Conservation (phyloP, 345 rosid species). For the Sisymbrium altissimum region DNA sequence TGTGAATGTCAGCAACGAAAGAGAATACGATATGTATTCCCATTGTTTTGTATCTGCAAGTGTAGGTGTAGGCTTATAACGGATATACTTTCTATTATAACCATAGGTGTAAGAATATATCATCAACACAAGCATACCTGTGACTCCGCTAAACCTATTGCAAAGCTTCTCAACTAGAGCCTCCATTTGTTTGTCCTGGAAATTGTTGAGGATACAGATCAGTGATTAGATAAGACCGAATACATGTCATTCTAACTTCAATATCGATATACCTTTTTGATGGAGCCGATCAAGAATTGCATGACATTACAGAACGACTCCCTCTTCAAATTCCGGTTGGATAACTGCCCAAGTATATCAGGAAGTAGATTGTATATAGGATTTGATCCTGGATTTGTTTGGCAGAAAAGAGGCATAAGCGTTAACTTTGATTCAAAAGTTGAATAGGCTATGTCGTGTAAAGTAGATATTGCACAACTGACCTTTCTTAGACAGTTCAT, state of each 20-base stretch:
- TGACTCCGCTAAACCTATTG: conserved; percentile 88
- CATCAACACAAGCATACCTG: conserved; percentile 49
- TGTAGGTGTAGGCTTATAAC: conserved; percentile 17
- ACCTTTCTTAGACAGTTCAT: conserved; percentile 97
- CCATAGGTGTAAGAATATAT: not conserved
- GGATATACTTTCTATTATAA: conserved; percentile 3
- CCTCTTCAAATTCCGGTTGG: conserved; percentile 67
- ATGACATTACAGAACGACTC: conserved; percentile 85
- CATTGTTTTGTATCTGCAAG: conserved; percentile 81
- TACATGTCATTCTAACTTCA: conserved; percentile 17
- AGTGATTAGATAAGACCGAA: conserved; percentile 8
- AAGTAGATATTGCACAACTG: conserved; percentile 6
- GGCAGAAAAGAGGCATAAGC: conserved; percentile 4
- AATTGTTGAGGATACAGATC: conserved; percentile 2
- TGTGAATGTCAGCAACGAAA: conserved; percentile 85
- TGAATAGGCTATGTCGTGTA: not conserved
- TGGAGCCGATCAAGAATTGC: conserved; percentile 95
- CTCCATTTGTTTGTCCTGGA: conserved; percentile 97
- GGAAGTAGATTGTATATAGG: conserved; percentile 96
- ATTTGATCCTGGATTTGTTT: conserved; percentile 70
- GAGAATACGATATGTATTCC: conserved; percentile 92
- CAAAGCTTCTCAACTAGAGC: conserved; percentile 97
- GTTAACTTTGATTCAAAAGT: conserved; percentile 16
- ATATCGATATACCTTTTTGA: conserved; percentile 62
- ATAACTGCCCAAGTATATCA: conserved; percentile 84